These are phyloP conservation scores for Neurospora sp. DNA, from an alignment of 495 filamentous ascomycete species.

Conservation along the genomic window DNA sequence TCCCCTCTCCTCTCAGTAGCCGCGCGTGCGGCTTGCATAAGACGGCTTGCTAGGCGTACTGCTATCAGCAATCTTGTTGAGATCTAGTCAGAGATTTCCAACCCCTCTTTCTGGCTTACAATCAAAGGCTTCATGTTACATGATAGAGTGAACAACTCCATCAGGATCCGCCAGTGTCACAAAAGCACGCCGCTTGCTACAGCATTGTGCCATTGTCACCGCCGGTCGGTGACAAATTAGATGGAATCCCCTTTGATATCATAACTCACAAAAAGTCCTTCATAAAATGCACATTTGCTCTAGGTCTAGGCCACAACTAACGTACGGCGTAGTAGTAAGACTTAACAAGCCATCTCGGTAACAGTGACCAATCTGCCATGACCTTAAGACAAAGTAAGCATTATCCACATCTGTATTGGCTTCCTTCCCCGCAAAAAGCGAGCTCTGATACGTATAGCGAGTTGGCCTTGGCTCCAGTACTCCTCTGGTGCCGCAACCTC, in stretches of 20 bases:
- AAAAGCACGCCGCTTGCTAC: conserved; percentile 9
- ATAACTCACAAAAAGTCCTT: conserved; percentile 20
- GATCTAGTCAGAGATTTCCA: conserved; percentile 4
- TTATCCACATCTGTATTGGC: conserved; percentile 1
- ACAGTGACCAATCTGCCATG: conserved; percentile 7
- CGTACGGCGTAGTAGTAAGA: not conserved
- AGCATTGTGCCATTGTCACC: conserved; percentile 2
- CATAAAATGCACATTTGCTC: conserved; percentile 12
- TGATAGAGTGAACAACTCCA: conserved; percentile 9
- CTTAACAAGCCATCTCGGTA: not conserved
- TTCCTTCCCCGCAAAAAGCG: not conserved
- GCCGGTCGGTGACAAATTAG: not conserved
- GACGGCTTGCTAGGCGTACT: not conserved
- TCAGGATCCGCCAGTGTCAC: conserved; percentile 9
- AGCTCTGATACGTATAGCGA: not conserved
- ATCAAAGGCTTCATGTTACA: not conserved
- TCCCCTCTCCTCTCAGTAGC: not conserved
- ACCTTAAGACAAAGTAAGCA: not conserved
- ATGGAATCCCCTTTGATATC: conserved; percentile 17
- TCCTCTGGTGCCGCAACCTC: not conserved
- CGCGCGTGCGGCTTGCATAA: not conserved
- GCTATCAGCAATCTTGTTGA: not conserved
- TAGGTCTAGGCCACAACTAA: conserved; percentile 1
- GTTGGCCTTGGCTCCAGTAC: not conserved
- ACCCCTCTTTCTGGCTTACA: not conserved